phyloP scores from a whole-genome alignment of 2,329 filamentous ascomycete species.

The Scopulariopsis brevicaulis region DNA sequence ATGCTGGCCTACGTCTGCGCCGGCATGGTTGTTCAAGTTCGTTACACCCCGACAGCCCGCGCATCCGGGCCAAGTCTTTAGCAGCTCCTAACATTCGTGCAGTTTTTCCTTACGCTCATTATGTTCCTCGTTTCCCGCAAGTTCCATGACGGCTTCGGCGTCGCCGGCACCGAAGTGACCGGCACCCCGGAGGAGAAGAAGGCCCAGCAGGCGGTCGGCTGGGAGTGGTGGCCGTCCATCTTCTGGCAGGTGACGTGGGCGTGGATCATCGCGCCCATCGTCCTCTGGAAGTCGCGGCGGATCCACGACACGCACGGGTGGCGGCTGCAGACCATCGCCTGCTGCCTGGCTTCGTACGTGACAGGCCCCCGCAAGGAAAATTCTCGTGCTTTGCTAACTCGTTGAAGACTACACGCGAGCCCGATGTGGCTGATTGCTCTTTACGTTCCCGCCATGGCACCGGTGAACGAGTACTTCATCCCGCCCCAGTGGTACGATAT shows the following conservation, averaged over 20 bases:
- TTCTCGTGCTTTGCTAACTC: neutral
- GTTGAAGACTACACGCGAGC: constrained; percentile 46
- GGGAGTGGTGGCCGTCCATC: constrained; percentile 59
- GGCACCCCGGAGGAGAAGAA: constrained; percentile 40
- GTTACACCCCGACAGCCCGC: constrained; percentile 7
- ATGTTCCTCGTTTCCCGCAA: constrained; percentile 54
- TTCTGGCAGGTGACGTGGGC: constrained; percentile 56
- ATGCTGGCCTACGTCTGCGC: constrained; percentile 37
- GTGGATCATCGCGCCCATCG: constrained; percentile 47
- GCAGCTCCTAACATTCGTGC: constrained; percentile 7
- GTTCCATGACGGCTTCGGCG: constrained; percentile 50
- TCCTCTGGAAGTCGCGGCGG: constrained; percentile 48
- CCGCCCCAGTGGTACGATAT: constrained; percentile 48
- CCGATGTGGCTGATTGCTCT: constrained; percentile 57
- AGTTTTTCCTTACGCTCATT: constrained; percentile 47
- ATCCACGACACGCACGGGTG: constrained; percentile 57
- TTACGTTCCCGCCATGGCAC: constrained; percentile 35
- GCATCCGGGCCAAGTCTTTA: neutral
- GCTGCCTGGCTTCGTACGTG: constrained; percentile 31
- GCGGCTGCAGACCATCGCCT: constrained; percentile 49
- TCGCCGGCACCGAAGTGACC: constrained; percentile 48
- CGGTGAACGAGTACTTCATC: constrained; percentile 41
- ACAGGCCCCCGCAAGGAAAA: neutral
- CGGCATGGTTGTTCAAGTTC: constrained; percentile 46
- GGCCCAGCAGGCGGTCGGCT: constrained; percentile 36